These are phyloP conservation scores for Sapria himalayana DNA, from an alignment of 345 rosid genomes.

Conservation along the genomic window DNA sequence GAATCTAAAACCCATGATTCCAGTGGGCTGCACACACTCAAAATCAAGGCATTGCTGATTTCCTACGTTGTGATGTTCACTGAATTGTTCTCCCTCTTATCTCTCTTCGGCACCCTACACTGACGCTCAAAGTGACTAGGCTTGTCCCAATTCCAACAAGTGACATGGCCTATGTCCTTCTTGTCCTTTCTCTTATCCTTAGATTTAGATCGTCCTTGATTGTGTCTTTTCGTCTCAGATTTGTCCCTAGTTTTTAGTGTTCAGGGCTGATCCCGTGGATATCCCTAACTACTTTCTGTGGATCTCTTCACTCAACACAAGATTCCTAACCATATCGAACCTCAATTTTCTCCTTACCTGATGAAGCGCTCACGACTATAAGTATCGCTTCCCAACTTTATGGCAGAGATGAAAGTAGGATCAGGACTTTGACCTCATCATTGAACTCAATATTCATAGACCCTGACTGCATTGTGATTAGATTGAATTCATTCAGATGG, in stretches of 20 bases:
- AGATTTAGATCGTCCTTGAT: background rate
- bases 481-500: too few species aligned
- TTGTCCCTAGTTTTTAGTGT: background rate
- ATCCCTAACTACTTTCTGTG: background rate
- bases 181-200: background rate
- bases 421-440: too few species aligned
- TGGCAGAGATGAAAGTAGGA: too few species aligned
- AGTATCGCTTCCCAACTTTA: too few species aligned
- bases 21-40: too few species aligned
- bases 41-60: background rate
- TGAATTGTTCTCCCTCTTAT: background rate
- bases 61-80: background rate
- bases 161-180: too few species aligned
- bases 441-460: too few species aligned
- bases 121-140: background rate
- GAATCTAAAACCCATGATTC: background rate
- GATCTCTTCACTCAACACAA: background rate
- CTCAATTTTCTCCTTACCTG: background rate
- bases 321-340: background rate
- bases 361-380: background rate
- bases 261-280: background rate
- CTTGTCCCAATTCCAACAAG: background rate
- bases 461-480: too few species aligned
- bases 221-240: background rate
- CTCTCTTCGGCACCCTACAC: background rate